Evolutionary conservation across 208 protist species (phyloP).

Genomic region (Acanthamoeba rhysodes): DNA sequence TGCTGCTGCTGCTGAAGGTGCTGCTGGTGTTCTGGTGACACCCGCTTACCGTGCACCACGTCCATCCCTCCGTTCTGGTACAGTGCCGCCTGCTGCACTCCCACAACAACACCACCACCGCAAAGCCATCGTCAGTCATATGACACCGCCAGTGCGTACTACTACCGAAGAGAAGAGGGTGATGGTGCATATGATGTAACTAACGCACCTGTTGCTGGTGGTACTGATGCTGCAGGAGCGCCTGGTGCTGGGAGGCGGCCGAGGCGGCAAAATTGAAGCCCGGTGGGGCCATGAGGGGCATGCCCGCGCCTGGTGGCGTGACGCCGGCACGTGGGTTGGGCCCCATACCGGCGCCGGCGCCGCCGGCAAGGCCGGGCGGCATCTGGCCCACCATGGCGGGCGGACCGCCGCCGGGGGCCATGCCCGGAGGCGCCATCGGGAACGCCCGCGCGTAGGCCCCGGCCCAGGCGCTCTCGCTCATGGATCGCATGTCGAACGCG

Average conservation of each 20-base stretch:
- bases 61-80: neutral
- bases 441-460: neutral
- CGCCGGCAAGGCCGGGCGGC: neutral
- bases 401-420: too few species aligned
- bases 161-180: too few species aligned
- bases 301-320: neutral
- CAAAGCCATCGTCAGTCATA: too few species aligned
- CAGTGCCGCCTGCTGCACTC: neutral
- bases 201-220: neutral
- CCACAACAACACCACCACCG: too few species aligned
- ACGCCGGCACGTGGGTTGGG: neutral
- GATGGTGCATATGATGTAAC: neutral
- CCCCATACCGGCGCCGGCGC: neutral
- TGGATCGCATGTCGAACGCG: neutral
- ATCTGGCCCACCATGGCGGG: neutral
- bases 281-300: slow-evolving; percentile 16
- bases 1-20: slow-evolving; percentile 1
- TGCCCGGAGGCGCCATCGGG: neutral
- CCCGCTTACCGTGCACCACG: neutral
- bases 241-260: slow-evolving; percentile 17
- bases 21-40: neutral
- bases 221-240: neutral
- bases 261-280: slow-evolving; percentile 32
- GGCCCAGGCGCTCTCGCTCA: neutral
- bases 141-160: too few species aligned